Evolutionary conservation across 352 stramenopile species (phyloP).

Genomic region (Globisporangium rhizosaccharum): DNA sequence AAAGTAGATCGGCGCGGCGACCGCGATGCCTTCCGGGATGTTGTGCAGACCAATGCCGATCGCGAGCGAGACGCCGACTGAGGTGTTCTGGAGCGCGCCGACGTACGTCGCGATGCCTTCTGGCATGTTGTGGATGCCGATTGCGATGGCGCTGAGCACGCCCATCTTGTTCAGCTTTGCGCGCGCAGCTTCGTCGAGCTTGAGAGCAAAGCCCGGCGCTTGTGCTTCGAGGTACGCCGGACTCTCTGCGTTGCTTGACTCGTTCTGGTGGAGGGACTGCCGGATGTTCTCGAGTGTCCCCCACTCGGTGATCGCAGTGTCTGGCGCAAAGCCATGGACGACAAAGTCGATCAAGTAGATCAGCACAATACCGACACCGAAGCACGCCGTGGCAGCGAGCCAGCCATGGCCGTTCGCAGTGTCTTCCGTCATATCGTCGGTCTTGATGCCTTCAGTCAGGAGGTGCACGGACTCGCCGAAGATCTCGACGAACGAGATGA

Average conservation of each 20-base stretch:
- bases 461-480: no score
- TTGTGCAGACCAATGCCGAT: slow-evolving; percentile 96
- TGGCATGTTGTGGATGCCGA: slow-evolving; percentile 95
- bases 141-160: slow-evolving; percentile 89
- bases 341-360: slow-evolving; percentile 51
- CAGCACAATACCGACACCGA: slow-evolving; percentile 77
- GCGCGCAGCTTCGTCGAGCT: no score
- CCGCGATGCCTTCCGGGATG: slow-evolving; percentile 94
- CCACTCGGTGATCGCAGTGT: slow-evolving; percentile 25
- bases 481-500: no score
- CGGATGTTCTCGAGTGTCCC: slow-evolving; percentile 21
- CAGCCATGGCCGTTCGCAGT: slow-evolving; percentile 38
- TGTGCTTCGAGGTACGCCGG: slow-evolving; percentile 24
- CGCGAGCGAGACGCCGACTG: slow-evolving; percentile 39
- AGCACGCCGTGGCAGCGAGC: slow-evolving; percentile 76
- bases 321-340: slow-evolving; percentile 31
- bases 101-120: slow-evolving; percentile 95
- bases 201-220: slow-evolving; percentile 6
- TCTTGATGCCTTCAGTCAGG: no score
- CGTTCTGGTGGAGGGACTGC: slow-evolving; percentile 26
- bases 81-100: slow-evolving; percentile 67
- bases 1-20: slow-evolving; percentile 96
- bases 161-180: slow-evolving; percentile 43
- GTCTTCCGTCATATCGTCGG: no score
- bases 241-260: slow-evolving; percentile 12